Conservation (phyloP, 495 filamentous ascomycete genomes). For the Annulohypoxylon nitens region DNA sequence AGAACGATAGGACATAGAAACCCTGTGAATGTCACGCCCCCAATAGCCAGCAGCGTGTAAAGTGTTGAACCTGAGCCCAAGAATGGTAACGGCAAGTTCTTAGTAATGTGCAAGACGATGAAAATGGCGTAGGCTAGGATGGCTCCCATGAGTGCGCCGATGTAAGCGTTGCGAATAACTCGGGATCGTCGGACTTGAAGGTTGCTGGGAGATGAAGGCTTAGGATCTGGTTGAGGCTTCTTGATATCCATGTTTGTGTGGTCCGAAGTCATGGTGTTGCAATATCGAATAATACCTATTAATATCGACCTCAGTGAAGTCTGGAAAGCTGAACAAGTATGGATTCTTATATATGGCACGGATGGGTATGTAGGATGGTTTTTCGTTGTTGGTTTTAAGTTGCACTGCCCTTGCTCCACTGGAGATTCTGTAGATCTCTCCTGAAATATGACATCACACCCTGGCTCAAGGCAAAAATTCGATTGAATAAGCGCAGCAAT, state of each 20-base stretch:
- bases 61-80: not conserved
- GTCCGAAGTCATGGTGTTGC: not conserved
- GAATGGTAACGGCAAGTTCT: not conserved
- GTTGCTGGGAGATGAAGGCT: not conserved
- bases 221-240: not conserved
- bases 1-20: not conserved
- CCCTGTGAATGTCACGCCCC: not conserved
- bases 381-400: not conserved
- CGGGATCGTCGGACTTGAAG: not conserved
- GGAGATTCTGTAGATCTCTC: not conserved
- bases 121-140: not conserved
- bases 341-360: not conserved
- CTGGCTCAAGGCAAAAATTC: too few species aligned
- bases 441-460: not conserved
- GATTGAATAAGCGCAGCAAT: too few species aligned
- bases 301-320: not conserved
- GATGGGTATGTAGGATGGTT: not conserved
- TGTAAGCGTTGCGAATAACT: not conserved
- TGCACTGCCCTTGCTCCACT: not conserved
- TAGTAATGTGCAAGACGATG: not conserved
- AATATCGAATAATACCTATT: not conserved
- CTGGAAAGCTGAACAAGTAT: not conserved
- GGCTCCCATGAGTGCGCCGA: not conserved
- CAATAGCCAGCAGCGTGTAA: not conserved
- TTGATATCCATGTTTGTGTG: not conserved